Evolutionary conservation across 495 filamentous ascomycete species (phyloP), one percentile per base, ranked within the genome.

Genomic region (Podospora bellae-mahoneyi): DNA sequence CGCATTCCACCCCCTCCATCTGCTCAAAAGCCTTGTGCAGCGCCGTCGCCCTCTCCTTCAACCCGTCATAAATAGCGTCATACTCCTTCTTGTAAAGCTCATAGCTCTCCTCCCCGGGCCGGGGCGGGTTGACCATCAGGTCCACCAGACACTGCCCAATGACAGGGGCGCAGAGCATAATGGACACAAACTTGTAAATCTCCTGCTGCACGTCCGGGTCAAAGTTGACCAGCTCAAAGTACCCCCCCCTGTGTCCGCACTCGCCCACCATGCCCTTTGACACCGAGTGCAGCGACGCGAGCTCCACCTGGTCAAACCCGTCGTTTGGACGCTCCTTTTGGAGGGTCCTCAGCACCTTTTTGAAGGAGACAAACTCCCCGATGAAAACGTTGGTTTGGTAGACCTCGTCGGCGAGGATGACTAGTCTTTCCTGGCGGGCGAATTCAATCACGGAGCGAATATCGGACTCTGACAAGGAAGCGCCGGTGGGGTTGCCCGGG

Each of bases 211-310:
- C 96, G 72, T 89, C 83, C 15, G 88, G 84, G 77, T 95, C 89
- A 79, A 99, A 98, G 67, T 91, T 91, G 65, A 91, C 85, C 65
- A 99, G 86, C 81, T 99, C 95, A 76, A 97, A 98, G 83, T 95
- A 99, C 61, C 95, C 95, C 69, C 93, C 96, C 55, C 95, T 92
- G 80, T 99, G 95, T 54, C 95, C 96, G 75, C 94, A 98, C 81
- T 98, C 94, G 73, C 94, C 94, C 13, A 97, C 91, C 94, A 98
- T 97, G 73, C 94, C 94, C 87, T 98, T 98, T 69, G 91, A 95
- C 66, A 90, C 83, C 71, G 89, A 92, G 83, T 95, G 91, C 55
- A 95, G 84, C 10, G 90, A 96, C 26, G 88, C 93, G 65, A 99
- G 85, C 79, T 98, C 94, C 66, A 98, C 82, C 68, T 89, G 77